Percentiles rank a stretch among this genome's conserved stretches.
These are phyloP conservation scores for Aegle marmelos DNA, from an alignment of 345 rosid genomes.

Conservation along the genomic window DNA sequence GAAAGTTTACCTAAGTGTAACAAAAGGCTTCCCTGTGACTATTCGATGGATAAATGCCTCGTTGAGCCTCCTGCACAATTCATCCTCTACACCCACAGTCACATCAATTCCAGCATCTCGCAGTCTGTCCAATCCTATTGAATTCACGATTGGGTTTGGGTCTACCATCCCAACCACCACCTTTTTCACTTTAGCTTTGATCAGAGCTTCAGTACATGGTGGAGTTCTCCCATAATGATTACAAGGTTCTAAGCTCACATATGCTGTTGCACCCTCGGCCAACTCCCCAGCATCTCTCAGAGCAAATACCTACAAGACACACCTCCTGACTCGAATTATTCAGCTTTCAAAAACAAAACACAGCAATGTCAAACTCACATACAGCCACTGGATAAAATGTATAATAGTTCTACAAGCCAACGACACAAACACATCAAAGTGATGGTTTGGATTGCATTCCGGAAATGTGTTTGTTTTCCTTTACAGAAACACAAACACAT, in stretches of 20 bases:
- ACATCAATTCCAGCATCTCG: slow-evolving; percentile 69
- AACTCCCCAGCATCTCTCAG: slow-evolving; percentile 73
- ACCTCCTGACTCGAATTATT: slow-evolving; percentile 1
- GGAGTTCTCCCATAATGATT: slow-evolving; percentile 91
- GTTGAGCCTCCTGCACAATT: slow-evolving; percentile 69
- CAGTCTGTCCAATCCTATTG: slow-evolving; percentile 60
- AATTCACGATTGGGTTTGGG: slow-evolving; percentile 88
- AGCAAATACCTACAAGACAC: slow-evolving; percentile 68
- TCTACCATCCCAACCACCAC: slow-evolving; percentile 84
- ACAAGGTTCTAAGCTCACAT: slow-evolving; percentile 92
- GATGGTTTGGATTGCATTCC: not conserved
- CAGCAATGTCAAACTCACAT: not conserved
- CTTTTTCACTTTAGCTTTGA: slow-evolving; percentile 78
- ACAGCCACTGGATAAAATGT: not conserved
- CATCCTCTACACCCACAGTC: slow-evolving; percentile 66
- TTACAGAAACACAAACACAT: too few species aligned
- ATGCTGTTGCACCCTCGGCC: slow-evolving; percentile 79
- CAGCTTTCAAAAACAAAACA: not conserved
- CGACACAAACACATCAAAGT: not conserved
- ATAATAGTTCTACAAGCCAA: not conserved
- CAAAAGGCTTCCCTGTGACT: slow-evolving; percentile 64
- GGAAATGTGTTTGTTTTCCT: not conserved
- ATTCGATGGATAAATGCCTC: slow-evolving; percentile 74
- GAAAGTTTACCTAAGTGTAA: slow-evolving; percentile 59
- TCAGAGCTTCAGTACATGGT: slow-evolving; percentile 84